These are phyloP conservation scores for Euphorbia pulcherrima DNA, from an alignment of 345 rosid species.

Conservation along the genomic window DNA sequence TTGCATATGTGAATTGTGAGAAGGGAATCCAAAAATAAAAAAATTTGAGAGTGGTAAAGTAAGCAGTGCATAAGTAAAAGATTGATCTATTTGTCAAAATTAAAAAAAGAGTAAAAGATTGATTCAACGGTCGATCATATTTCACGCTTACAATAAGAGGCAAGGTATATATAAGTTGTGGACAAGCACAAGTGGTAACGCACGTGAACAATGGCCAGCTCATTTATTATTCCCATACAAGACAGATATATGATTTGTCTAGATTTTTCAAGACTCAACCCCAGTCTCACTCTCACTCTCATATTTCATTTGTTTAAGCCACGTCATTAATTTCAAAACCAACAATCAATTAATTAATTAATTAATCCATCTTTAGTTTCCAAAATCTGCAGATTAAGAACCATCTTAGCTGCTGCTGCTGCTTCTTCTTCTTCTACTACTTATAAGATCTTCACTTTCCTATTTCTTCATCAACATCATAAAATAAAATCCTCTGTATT, in stretches of 20 bases:
- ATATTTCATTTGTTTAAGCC: too few relatives aligned
- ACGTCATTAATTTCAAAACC: not conserved
- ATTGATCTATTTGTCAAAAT: too few relatives aligned
- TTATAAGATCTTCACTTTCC: not conserved
- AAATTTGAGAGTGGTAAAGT: too few relatives aligned
- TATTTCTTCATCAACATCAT: not conserved
- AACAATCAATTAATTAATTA: conserved; percentile 28
- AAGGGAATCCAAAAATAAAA: too few relatives aligned
- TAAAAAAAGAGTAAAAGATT: not conserved
- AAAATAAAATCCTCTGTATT: not conserved
- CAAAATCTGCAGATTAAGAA: conserved; percentile 23
- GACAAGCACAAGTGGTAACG: conserved; percentile 21
- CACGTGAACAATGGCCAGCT: conserved; percentile 11
- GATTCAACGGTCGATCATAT: conserved; percentile 9
- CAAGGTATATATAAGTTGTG: not conserved
- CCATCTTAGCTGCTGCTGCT: conserved; percentile 32
- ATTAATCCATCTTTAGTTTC: conserved; percentile 29
- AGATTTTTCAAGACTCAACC: conserved; percentile 20
- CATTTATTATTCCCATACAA: not conserved
- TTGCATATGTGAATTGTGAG: too few relatives aligned
- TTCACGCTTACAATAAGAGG: conserved; percentile 7
- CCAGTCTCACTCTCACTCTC: not conserved
- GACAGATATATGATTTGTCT: conserved; percentile 3
- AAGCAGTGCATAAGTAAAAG: too few relatives aligned
- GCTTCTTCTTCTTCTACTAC: conserved; percentile 4